Evolutionary conservation across 805 yeast genomes (phyloP).

Genomic region (Jamesozyma piceae): DNA sequence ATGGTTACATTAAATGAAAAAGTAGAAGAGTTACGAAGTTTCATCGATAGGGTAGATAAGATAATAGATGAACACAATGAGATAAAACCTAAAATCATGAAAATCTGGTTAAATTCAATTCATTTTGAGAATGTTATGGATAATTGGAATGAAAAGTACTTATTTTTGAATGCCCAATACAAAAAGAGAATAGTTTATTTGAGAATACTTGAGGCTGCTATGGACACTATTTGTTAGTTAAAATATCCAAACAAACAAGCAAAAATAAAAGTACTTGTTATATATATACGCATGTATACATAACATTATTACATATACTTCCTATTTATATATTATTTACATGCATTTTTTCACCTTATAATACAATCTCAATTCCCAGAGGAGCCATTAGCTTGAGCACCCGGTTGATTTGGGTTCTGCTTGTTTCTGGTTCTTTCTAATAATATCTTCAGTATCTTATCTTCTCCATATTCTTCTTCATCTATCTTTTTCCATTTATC

Average conservation of each 20-base stretch:
- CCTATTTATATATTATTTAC: no score
- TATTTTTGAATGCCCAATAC: slow-evolving; percentile 31
- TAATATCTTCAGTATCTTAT: slow-evolving; percentile 56
- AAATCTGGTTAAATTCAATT: slow-evolving; percentile 27
- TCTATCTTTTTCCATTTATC: slow-evolving; percentile 50
- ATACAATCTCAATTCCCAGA: no score
- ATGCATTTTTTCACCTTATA: no score
- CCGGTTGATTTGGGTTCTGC: no score
- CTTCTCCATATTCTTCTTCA: slow-evolving; percentile 76
- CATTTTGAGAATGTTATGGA: slow-evolving; percentile 29
- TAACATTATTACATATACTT: no score
- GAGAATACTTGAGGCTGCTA: slow-evolving; percentile 23
- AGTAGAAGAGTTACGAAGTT: slow-evolving; percentile 27
- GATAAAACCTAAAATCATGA: slow-evolving; percentile 31
- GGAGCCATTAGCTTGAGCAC: no score
- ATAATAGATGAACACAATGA: slow-evolving; percentile 38
- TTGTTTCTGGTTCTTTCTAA: slow-evolving; percentile 33
- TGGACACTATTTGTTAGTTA: slow-evolving; percentile 17
- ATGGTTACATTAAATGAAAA: slow-evolving; percentile 7
- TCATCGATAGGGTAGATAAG: slow-evolving; percentile 33
- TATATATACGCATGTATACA: no score
- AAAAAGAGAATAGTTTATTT: slow-evolving; percentile 30
- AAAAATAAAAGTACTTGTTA: no score
- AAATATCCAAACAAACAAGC: no score
- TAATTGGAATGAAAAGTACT: slow-evolving; percentile 36